Conservation (phyloP, 2,329 filamentous ascomycete genomes). For the Neonectria ditissima region DNA sequence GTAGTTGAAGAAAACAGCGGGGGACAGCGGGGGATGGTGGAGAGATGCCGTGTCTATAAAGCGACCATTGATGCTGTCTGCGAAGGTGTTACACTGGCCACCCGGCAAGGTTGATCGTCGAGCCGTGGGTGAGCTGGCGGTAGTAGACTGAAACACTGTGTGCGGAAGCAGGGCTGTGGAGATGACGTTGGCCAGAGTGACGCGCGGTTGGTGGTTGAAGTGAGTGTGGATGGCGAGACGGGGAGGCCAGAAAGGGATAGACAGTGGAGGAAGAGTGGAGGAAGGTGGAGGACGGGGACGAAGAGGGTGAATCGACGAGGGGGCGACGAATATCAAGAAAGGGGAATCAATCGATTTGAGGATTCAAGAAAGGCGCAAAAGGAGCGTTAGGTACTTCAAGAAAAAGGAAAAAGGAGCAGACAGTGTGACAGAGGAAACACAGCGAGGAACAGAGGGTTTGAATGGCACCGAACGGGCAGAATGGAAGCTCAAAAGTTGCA, state of each 20-base stretch:
- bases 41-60: not conserved
- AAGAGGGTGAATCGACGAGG: not conserved
- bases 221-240: not conserved
- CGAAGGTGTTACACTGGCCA: not conserved
- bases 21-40: not conserved
- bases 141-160: slow-evolving; percentile 2
- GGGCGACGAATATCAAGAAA: not conserved
- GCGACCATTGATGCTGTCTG: not conserved
- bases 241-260: not conserved
- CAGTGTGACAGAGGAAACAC: not conserved
- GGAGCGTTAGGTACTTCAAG: not conserved
- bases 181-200: slow-evolving; percentile 2
- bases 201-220: slow-evolving; percentile 3
- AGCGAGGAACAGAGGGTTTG: not conserved
- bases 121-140: not conserved
- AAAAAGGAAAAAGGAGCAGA: not conserved
- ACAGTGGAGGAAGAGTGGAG: not conserved
- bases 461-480: not conserved
- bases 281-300: not conserved
- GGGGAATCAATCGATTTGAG: not conserved
- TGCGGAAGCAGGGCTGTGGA: not conserved
- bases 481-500: not conserved
- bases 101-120: not conserved
- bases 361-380: not conserved
- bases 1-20: not conserved